Conservation (phyloP, 306 rosid species). For the Vigna unguiculata region DNA sequence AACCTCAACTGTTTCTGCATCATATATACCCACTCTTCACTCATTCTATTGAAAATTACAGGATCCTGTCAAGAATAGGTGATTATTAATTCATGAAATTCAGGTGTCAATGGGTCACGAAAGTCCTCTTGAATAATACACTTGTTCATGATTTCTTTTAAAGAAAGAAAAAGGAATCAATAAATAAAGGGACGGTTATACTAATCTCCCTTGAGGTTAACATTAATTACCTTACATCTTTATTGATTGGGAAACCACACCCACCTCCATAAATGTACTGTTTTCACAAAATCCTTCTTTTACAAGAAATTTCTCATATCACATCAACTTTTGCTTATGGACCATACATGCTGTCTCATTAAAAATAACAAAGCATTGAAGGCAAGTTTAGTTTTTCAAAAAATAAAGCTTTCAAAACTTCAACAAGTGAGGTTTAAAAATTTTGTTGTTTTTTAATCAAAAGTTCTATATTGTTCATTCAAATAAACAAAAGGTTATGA, state of each 20-base stretch:
- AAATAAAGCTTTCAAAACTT: background rate
- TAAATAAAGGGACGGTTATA: background rate
- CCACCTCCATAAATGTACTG: background rate
- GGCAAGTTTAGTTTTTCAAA: background rate
- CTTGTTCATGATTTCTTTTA: background rate
- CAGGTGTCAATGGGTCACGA: background rate
- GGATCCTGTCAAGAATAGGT: background rate
- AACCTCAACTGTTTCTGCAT: background rate
- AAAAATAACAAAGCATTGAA: background rate
- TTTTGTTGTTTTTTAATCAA: background rate
- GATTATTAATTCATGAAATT: slow-evolving; percentile 19
- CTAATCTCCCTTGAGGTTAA: background rate
- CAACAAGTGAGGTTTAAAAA: background rate
- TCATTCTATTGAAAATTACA: background rate
- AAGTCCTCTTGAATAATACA: background rate
- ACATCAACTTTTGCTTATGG: background rate
- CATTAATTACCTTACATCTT: background rate
- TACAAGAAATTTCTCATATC: background rate
- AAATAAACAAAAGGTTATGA: background rate
- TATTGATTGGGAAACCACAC: slow-evolving; percentile 14
- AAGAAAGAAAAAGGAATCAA: background rate
- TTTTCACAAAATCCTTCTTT: background rate
- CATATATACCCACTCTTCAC: background rate
- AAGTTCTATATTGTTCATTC: background rate
- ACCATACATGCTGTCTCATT: background rate